Evolutionary conservation across 2,329 filamentous ascomycete genomes (phyloP), one percentile per base, ranked within the genome.

Genomic region (Fusarium robinianum): DNA sequence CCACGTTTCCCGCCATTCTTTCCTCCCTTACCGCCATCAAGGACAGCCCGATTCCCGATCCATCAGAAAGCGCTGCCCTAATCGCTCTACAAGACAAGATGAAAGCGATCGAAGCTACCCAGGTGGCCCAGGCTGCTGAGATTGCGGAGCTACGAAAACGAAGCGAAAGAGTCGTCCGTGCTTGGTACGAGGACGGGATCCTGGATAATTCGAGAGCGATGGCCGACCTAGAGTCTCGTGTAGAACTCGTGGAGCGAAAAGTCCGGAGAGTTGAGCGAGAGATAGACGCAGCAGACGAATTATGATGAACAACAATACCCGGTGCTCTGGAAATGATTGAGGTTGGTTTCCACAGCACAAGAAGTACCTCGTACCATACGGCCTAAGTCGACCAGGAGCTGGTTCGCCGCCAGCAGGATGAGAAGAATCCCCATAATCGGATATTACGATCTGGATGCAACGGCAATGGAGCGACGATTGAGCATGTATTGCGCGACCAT

Each of bases 171-270:
- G 71, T 79, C 16, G 68, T 90, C 46, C 78, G 84, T 53, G 68
- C 74, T 23, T 95, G 89, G 85, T 90, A 92, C 67, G 84, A 90
- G 64, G 72, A 80, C 16, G 81, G 83, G 4, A 75, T 94, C 29
- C 71, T 95, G 33, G 77, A 78, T 8, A 81, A 81, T 55, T 85
- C 85, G 0, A 79, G 83, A 55, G 78, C 79, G 45, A 84, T 90
- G 71, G 85, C 85, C 15, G 81, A 85, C 37, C 82, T 85, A 62
- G 87, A 95, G 67, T 76, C 79, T 22, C 75, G 86, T 35, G 67
- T 91, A 9, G 79, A 80, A 65, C 72, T 75, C 48, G 78, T 82
- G 6, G 88, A 94, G 69, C 77, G 80, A 41, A 73, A 74, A 7
- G 73, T 92, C 3, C 76, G 81, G 63, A 78, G 86, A 60, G 73